phyloP scores from a whole-genome alignment of 2,329 filamentous ascomycete species.

The Claviceps fusiformis region DNA sequence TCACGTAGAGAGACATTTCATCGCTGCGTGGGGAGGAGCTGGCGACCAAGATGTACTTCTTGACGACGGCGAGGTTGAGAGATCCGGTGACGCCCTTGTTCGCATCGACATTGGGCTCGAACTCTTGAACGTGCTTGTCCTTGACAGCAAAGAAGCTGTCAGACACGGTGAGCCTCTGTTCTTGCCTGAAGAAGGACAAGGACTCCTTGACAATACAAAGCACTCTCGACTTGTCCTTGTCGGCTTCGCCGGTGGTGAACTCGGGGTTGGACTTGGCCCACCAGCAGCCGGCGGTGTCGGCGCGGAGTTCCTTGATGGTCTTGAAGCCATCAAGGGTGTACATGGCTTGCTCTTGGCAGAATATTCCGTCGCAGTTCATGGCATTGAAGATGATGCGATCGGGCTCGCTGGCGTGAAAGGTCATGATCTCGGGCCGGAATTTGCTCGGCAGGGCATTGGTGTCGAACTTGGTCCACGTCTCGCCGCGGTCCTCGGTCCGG shows the following conservation, averaged over 20 bases:
- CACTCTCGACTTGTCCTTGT: conserved; percentile 55
- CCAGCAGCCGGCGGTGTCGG: conserved; percentile 61
- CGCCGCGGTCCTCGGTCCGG: conserved; percentile 69
- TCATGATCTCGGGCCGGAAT: conserved; percentile 39
- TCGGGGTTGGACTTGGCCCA: conserved; percentile 70
- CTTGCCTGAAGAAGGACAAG: conserved; percentile 55
- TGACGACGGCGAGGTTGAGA: conserved; percentile 69
- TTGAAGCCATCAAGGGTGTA: conserved; percentile 85
- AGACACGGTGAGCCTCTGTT: conserved; percentile 68
- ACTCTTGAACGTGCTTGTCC: conserved; percentile 39
- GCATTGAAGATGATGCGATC: conserved; percentile 78
- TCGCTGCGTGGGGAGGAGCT: conserved; percentile 66
- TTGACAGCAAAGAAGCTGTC: conserved; percentile 63
- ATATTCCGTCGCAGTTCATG: conserved; percentile 50
- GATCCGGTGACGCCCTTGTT: conserved; percentile 65
- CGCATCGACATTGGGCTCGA: conserved; percentile 65
- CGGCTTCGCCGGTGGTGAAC: conserved; percentile 56
- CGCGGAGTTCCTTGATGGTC: conserved; percentile 49
- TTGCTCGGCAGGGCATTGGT: conserved; percentile 44
- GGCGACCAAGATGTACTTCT: conserved; percentile 76
- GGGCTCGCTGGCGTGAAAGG: conserved; percentile 72
- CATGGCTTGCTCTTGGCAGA: conserved; percentile 48
- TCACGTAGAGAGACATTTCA: conserved; percentile 86
- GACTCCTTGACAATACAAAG: conserved; percentile 69
- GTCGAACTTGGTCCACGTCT: conserved; percentile 66